Base-by-base conservation (phyloP, 2,329 filamentous ascomycete species). In the Talaromyces albobiverticillius region DNA sequence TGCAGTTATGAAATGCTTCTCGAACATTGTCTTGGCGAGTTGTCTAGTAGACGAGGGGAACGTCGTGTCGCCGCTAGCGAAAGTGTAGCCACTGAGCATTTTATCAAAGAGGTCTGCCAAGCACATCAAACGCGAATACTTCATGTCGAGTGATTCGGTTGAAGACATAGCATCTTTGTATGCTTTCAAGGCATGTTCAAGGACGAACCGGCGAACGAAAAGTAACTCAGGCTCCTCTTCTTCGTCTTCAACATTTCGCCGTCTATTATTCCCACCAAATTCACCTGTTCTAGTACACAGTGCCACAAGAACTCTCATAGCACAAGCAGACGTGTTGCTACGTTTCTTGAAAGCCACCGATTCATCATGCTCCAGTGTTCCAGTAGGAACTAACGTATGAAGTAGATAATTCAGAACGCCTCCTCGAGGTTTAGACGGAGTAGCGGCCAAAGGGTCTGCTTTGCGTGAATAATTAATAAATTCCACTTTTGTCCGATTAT, bases 391-490 rank as follows among this genome's bases (percentile, higher is more conserved):
- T 16, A 99, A 78, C 56, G 88, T 88, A 62, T 89, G 91, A 46
- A 99, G 83, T 32, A 99, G 80, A 66, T 99, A 99, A 70, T 97
- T 96, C 59, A 99, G 78, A 41, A 97, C 88, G 59, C 89, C 91
- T 10, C 93, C 92, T 38, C 94, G 86, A 53, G 94, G 94, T 71
- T 97, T 97, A 14, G 95, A 92, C 4, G 94, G 94, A 1, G 94
- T 97, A 51, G 85, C 86, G 10, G 87, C 87, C 62, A 90, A 87
- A 42, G 90, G 82, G 45, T 93, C 90, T 6, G 90, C 87, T 66
- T 92, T 96, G 57, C 93, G 87, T 61, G 95, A 97, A 76, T 96
- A 99, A 71, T 96, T 97, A 77, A 99, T 96, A 68, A 99, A 97
- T 68, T 99, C 95, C 41, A 99, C 84, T 79, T 99, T 99, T 8